phyloP scores from a whole-genome alignment of 257 asterid genomes.

The Penstemon barbatus region DNA sequence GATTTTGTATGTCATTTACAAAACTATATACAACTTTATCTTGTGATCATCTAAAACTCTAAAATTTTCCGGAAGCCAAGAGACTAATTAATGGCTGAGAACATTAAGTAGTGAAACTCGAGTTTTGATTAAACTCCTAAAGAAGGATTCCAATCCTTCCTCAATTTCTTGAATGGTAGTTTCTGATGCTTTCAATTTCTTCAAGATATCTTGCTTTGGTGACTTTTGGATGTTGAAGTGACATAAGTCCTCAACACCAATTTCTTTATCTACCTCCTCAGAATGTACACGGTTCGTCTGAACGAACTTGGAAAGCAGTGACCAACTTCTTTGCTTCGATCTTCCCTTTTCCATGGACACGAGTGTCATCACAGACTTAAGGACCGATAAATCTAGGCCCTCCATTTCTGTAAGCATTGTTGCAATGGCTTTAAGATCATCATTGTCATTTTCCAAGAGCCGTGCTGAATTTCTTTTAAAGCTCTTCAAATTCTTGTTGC shows the following conservation, averaged over 20 bases:
- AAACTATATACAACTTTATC: background rate
- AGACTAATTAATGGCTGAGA: constrained; percentile 27
- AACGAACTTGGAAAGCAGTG: constrained; percentile 29
- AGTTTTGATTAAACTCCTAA: constrained; percentile 31
- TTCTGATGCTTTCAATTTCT: constrained; percentile 21
- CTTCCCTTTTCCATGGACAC: constrained; percentile 18
- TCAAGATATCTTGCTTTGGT: background rate
- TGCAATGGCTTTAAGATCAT: background rate
- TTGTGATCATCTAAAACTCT: background rate
- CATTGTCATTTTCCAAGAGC: background rate
- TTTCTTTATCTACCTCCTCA: background rate
- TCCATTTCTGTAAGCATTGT: constrained; percentile 10
- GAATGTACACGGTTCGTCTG: background rate
- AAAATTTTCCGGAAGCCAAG: background rate
- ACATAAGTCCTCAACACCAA: background rate
- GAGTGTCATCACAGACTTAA: constrained; percentile 26
- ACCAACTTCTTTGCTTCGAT: constrained; percentile 24
- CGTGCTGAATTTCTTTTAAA: background rate
- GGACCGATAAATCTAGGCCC: constrained; percentile 2
- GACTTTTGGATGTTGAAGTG: background rate
- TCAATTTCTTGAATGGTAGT: constrained; percentile 28
- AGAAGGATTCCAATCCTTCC: constrained; percentile 25
- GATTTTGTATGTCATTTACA: background rate
- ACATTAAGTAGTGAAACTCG: constrained; percentile 38
- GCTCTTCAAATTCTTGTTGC: constrained; percentile 24